Evolutionary conservation across 805 yeast species (phyloP), one percentile per base, ranked within the genome.

Genomic region (Lachancea quebecensis): DNA sequence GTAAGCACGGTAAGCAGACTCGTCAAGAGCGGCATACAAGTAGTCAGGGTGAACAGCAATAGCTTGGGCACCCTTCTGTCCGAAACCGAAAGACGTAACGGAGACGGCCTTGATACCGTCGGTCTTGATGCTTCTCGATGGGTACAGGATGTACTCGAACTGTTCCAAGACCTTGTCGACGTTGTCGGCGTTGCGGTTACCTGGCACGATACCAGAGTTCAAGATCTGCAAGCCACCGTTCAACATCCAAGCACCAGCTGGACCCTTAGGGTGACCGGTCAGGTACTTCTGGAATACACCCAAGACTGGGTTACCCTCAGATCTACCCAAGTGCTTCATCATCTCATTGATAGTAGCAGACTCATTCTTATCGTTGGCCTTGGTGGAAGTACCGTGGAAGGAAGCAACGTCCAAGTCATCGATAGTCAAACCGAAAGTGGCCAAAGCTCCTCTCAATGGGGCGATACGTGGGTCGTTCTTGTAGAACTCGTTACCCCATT

Each of bases 231-330:
- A 73, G 47, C 88, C 96, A 71, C 99, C 99, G 70, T 93, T 95
- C 78, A 93, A 73, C 99, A 93, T 93, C 99, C 99, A 93, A 48
- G 99, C 98, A 78, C 97, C 99, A 47, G 99, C 99, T 59, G 99
- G 99, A 79, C 99, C 99, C 85, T 93, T 93, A 60, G 99, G 99
- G 76, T 93, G 99, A 72, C 99, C 99, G 59, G 99, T 93, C 64
- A 93, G 79, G 81, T 78, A 93, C 72, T 93, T 93, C 73, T 93
- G 99, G 95, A 95, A 91, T 45, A 93, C 95, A 79, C 98, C 97
- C 57, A 84, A 76, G 41, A 95, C 90, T 52, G 99, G 95, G 73
- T 93, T 95, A 73, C 99, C 99, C 73, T 86, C 89, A 46, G 95
- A 73, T 73, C 99, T 84, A 57, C 98, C 99, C 64, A 93, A 75